Base-by-base conservation (phyloP, 164 flowering plant species). In the Akebia trifoliata region DNA sequence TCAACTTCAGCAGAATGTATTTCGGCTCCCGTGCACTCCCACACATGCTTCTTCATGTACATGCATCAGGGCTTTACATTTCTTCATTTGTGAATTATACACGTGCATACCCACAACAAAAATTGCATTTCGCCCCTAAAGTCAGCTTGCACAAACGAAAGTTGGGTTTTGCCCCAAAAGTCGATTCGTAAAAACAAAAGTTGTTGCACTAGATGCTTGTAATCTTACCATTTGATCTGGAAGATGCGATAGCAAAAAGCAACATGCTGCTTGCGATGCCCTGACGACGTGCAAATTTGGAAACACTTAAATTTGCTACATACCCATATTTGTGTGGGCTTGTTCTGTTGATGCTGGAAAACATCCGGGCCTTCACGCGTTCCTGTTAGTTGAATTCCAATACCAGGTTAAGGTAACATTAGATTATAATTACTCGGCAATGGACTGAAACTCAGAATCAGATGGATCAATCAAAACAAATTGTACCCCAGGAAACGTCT, bases 211-310 rank as follows among this genome's bases (percentile, higher is more conserved):
- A 8, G 15, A 29, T 50, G 8, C 3, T 10, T 24, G 14, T 25
- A 12, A 22, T 55, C 66, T 66, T 69, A 85, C 93, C 95, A 5
- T 60, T 55, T 17, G 50, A 59, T 71, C 67, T 76, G 39, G 95
- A 88, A 6, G 69, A 63, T 60, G 72, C 67, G 29, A 86, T 64
- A 12, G 93, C 90, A 67, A 81, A 81, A 35, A 45, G 58, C 64
- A 86, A 18, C 87, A 91, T 84, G 63, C 69, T 83, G 40, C 71
- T 80, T 50, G 90, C 98, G 71, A 91, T 78, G 29, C 98, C 95
- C 57, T 69, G 78, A 9, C 93, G 81, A 1, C 96, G 90, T 29
- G 87, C 87, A 46, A 76, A 68, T 75, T 76, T 81, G 35, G 89
- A 60, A 1, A 91, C 90, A 49, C 93, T 84, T 53, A 91, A 50